These are phyloP conservation scores for Penicillium sp. DNA, from an alignment of 2,329 filamentous ascomycete genomes.

Conservation along the genomic window DNA sequence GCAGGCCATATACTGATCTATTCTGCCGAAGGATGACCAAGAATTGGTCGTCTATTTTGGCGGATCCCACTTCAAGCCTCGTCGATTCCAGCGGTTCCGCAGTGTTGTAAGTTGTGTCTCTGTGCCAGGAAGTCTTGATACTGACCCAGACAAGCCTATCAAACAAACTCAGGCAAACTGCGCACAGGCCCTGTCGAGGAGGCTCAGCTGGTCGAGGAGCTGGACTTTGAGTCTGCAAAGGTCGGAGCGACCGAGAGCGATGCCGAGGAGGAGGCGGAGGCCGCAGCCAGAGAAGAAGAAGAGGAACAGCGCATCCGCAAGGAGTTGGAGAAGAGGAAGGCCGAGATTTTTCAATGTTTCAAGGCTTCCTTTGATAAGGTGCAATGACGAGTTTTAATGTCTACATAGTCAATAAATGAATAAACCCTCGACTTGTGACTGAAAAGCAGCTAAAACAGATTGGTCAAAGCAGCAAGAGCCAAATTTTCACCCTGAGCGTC, in stretches of 20 bases:
- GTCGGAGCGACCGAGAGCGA: constrained; percentile 5
- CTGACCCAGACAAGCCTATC: neutral
- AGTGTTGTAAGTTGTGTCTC: neutral
- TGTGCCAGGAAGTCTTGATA: neutral
- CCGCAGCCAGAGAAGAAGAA: neutral
- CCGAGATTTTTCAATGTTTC: neutral
- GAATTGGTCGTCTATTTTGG: neutral
- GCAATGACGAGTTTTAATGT: neutral
- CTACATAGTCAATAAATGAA: neutral
- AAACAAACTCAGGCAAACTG: neutral
- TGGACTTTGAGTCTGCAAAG: constrained; percentile 1
- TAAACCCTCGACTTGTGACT: neutral
- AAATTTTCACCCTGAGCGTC: no score
- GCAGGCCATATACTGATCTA: neutral
- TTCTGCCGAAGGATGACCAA: neutral
- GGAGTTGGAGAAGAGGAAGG: neutral
- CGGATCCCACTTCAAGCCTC: neutral
- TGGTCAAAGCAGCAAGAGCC: no score
- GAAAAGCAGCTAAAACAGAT: neutral
- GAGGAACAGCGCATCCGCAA: neutral
- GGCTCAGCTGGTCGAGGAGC: neutral
- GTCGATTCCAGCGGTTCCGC: neutral
- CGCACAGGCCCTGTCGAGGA: neutral
- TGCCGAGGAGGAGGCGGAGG: constrained; percentile 5
- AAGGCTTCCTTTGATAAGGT: neutral